Evolutionary conservation across 2,329 filamentous ascomycete genomes (phyloP).

Genomic region (Didymella keratinophila): DNA sequence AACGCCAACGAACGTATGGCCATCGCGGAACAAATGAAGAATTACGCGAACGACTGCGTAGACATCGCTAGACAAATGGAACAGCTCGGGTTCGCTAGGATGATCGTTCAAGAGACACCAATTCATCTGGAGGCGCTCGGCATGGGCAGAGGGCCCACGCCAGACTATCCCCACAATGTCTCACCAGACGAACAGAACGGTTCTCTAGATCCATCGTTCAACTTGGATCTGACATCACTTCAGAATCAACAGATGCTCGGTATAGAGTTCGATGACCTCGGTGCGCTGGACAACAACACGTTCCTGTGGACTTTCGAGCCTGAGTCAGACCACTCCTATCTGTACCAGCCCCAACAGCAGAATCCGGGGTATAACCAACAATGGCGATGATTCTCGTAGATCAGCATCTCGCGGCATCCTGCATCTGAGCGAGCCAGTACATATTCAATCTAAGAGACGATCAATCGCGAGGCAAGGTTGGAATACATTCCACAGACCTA

Average conservation of each 20-base stretch:
- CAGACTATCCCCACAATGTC: conserved; percentile 1
- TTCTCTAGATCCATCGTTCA: conserved; percentile 44
- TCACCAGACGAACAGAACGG: conserved; percentile 26
- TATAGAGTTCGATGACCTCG: conserved; percentile 44
- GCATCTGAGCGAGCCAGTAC: background rate
- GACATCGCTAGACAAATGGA: conserved; percentile 33
- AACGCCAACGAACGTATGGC: conserved; percentile 39
- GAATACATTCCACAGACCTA: background rate
- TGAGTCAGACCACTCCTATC: conserved; percentile 38
- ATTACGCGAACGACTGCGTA: background rate
- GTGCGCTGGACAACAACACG: conserved; percentile 42
- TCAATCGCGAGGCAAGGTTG: background rate
- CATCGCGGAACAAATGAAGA: conserved; percentile 38
- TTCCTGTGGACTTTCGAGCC: conserved; percentile 43
- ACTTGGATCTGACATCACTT: conserved; percentile 44
- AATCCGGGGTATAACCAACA: background rate
- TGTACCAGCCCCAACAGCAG: conserved; percentile 37
- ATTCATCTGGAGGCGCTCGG: conserved; percentile 43
- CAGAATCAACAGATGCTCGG: conserved; percentile 46
- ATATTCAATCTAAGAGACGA: background rate
- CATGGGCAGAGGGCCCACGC: conserved; percentile 23
- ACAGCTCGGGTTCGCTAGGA: conserved; percentile 47
- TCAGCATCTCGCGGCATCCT: background rate
- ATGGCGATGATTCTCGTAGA: conserved; percentile 1
- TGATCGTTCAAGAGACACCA: conserved; percentile 46